phyloP scores from a whole-genome alignment of 192 early-diverging fungal genomes.

The Backusella sp. region DNA sequence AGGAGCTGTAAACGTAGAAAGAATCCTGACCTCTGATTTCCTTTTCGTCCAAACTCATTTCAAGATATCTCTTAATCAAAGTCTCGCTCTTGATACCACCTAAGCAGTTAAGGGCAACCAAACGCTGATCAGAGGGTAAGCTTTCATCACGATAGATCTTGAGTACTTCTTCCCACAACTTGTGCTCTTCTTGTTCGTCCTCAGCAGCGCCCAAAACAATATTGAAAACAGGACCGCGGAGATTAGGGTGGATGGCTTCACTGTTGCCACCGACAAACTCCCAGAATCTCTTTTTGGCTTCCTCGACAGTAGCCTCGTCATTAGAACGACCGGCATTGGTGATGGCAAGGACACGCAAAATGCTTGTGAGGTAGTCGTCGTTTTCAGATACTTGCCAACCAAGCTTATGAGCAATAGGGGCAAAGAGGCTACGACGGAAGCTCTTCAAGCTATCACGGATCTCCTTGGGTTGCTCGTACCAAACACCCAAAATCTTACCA shows the following conservation, averaged over 20 bases:
- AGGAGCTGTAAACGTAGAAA: conserved; percentile 46
- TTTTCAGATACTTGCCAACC: conserved; percentile 73
- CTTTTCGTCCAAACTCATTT: conserved; percentile 58
- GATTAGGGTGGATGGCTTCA: conserved; percentile 71
- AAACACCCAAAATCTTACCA: conserved; percentile 59
- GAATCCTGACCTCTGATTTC: conserved; percentile 75
- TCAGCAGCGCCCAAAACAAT: conserved; percentile 67
- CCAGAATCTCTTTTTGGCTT: conserved; percentile 71
- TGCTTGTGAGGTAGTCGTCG: conserved; percentile 74
- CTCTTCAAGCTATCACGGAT: conserved; percentile 61
- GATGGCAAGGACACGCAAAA: conserved; percentile 77
- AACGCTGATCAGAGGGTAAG: conserved; percentile 64
- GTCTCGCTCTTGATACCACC: conserved; percentile 52
- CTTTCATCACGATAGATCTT: conserved; percentile 59
- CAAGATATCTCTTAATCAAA: conserved; percentile 60
- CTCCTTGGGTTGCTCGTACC: conserved; percentile 63
- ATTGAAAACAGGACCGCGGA: conserved; percentile 69
- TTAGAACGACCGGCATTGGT: conserved; percentile 66
- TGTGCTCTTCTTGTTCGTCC: conserved; percentile 46
- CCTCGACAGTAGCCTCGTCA: conserved; percentile 61
- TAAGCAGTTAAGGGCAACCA: conserved; percentile 63
- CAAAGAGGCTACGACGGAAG: conserved; percentile 72
- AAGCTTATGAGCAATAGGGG: conserved; percentile 65
- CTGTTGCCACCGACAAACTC: conserved; percentile 63
- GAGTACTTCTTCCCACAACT: conserved; percentile 54